These are phyloP conservation scores for Fusarium sp. DNA, from an alignment of 2,329 filamentous ascomycete species.

Conservation along the genomic window DNA sequence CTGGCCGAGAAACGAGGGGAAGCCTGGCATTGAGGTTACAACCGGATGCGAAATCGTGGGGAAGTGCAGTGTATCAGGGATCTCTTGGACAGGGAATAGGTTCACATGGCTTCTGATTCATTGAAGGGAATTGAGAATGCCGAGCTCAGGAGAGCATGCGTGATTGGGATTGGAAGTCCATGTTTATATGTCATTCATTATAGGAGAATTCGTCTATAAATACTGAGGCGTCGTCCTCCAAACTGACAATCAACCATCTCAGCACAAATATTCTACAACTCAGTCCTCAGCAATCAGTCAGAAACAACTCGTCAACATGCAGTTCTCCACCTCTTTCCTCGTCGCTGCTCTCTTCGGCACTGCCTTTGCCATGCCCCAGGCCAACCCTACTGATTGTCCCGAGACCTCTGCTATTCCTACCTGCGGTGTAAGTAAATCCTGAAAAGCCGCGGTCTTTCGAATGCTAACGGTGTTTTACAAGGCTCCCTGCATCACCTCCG, in stretches of 20 bases:
- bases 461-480: neutral
- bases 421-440: conserved; percentile 26
- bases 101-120: neutral
- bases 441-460: rapidly evolving
- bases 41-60: neutral
- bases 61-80: neutral
- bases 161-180: neutral
- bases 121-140: neutral
- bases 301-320: conserved; percentile 5
- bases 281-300: neutral
- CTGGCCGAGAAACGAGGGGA: conserved; percentile 1
- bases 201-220: neutral
- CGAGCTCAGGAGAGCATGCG: neutral
- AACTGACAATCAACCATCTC: neutral
- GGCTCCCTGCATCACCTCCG: conserved; percentile 34
- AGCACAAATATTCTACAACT: neutral
- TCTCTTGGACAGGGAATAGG: neutral
- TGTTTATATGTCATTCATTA: neutral
- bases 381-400: conserved; percentile 25
- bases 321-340: conserved; percentile 25
- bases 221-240: neutral
- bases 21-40: neutral
- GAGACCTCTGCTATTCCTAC: conserved; percentile 37
- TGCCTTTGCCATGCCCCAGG: conserved; percentile 30
- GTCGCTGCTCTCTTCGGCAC: conserved; percentile 17